Conservation (phyloP, 78 protist genomes). For the Guillardia theta region DNA sequence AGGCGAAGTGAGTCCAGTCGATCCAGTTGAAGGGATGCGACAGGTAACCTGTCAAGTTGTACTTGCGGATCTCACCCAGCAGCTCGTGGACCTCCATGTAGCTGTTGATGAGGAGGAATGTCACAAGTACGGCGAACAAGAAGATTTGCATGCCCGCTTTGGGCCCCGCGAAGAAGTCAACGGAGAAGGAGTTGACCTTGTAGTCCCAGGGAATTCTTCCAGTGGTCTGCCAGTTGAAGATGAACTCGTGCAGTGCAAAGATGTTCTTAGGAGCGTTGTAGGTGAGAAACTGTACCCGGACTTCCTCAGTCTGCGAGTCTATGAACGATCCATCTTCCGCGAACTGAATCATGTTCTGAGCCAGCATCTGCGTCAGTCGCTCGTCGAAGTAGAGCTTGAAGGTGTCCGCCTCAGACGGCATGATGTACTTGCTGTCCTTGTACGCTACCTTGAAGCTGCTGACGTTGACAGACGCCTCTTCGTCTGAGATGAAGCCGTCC, state of each 20-base stretch:
- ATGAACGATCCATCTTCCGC: neutral
- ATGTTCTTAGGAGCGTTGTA: neutral
- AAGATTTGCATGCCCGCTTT: neutral
- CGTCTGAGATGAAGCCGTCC: neutral
- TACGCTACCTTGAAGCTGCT: neutral
- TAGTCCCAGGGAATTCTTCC: neutral
- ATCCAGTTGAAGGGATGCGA: neutral
- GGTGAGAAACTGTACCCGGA: neutral
- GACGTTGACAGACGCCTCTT: no score
- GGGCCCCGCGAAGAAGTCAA: neutral
- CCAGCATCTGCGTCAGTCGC: neutral
- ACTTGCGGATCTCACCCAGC: neutral
- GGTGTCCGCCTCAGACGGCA: neutral
- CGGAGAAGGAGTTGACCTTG: neutral
- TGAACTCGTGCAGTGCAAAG: neutral
- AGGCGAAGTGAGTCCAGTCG: conserved; percentile 7
- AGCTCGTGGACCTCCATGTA: neutral
- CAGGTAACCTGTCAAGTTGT: neutral
- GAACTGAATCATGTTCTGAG: neutral
- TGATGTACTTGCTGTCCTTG: neutral
- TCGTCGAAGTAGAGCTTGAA: neutral
- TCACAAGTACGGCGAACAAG: neutral
- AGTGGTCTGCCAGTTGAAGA: neutral
- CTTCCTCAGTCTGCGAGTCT: neutral
- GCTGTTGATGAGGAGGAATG: neutral